Base-by-base conservation (phyloP, 805 yeast genomes). In the Candida tammaniensis region DNA sequence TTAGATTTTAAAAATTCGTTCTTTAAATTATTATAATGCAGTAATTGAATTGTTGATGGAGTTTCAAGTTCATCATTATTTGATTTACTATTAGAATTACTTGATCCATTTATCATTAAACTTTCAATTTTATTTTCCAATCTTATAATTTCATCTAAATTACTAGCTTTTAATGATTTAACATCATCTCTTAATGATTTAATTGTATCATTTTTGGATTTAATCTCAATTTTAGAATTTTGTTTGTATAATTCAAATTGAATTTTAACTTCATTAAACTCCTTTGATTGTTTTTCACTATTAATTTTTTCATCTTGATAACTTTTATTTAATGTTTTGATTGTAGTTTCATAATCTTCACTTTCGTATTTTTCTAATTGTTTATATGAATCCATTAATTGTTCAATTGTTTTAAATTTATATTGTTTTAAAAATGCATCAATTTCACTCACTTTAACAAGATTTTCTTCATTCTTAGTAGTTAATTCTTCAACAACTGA, bases 1-100 rank as follows among this genome's bases (percentile, higher is more conserved):
- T 82, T 82, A 0, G 91, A 83, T 11, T 80, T 72, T 6, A 84
- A 73, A 44, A 85, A 82, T 54, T 88, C 93, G 2, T 75, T 63
- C 49, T 83, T 88, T 14, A 86, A 51, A 11, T 71, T 60, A 27
- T 72, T 76, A 44, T 80, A 78, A 25, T 74, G 71, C 6, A 64
- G 46, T 17, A 73, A 43, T 43, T 67, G 61, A n/a, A 30, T 17
- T 5, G 24, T 19, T 16, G 6, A n/a, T n/a, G n/a, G n/a, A n/a
- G n/a, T n/a, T n/a, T n/a, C n/a, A n/a, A n/a, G 14, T 14, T 30
- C 21, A 17, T 28, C 67, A 30, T 65, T 49, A 8, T 52, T 58
- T 6, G 35, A 9, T 7, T 38, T 17, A 13, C 41, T 38, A 9
- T 39, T 44, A 4, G 41, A 30, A 16, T 21, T 21, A 16, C n/a